Percentiles rank a stretch among this genome's conserved stretches.
Conservation (phyloP, 768 basidiomycete species). For the Pisolithus tinctorius region DNA sequence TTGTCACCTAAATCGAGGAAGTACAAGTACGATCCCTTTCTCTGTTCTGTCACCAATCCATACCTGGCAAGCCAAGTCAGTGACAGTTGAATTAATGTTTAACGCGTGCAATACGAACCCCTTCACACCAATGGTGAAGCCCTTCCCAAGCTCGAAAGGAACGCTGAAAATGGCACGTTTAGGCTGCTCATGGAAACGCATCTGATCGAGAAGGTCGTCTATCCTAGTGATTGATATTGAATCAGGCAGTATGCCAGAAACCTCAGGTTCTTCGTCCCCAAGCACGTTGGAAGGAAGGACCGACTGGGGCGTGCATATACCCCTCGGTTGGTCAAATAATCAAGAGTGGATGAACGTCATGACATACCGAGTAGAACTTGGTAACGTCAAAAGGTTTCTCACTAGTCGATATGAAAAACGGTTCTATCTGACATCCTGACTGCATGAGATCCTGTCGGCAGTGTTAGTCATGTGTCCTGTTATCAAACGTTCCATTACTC, state of each 20-base stretch:
- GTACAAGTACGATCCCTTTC: constrained; percentile 74
- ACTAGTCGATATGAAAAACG: constrained; percentile 77
- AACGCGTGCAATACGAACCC: constrained; percentile 42
- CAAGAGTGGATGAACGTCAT: not conserved
- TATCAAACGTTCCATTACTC: constrained; percentile 16
- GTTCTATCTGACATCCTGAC: constrained; percentile 72
- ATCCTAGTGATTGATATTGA: constrained; percentile 73
- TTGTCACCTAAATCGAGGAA: constrained; percentile 73
- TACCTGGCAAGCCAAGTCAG: constrained; percentile 48
- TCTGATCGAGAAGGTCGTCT: constrained; percentile 70
- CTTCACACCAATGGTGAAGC: constrained; percentile 73
- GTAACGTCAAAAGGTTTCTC: constrained; percentile 62
- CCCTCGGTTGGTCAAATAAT: constrained; percentile 4
- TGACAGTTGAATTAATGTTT: not conserved
- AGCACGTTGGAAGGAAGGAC: constrained; percentile 50
- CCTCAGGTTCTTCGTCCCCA: constrained; percentile 41
- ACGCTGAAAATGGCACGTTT: constrained; percentile 81
- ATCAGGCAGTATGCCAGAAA: constrained; percentile 51
- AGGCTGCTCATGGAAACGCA: constrained; percentile 74
- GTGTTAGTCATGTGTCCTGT: not conserved
- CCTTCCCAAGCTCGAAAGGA: constrained; percentile 71
- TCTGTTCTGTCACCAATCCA: constrained; percentile 82
- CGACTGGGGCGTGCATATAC: constrained; percentile 33
- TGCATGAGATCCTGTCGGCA: constrained; percentile 66
- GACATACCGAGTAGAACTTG: constrained; percentile 73